Percentiles rank a stretch among this genome's conserved stretches.
Evolutionary conservation across 1,284 basidiomycete species (phyloP).

Genomic region (Heterobasidion parviporum): DNA sequence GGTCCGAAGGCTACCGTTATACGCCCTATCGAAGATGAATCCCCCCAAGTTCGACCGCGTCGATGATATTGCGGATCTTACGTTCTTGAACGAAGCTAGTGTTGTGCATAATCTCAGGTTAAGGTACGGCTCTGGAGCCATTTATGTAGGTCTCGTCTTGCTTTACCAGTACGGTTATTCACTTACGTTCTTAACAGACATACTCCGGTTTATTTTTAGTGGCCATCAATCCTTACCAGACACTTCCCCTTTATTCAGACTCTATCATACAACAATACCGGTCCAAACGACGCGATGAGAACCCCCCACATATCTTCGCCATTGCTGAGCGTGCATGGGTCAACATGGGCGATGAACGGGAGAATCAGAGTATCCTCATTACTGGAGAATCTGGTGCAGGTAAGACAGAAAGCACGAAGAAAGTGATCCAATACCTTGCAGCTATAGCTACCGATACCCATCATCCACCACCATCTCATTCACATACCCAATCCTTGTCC

Average conservation of each 20-base stretch:
- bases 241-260: slow-evolving; percentile 89
- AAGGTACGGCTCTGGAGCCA: slow-evolving; percentile 87
- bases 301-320: slow-evolving; percentile 95
- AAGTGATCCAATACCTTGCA: slow-evolving; percentile 98
- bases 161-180: background rate
- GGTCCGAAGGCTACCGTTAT: slow-evolving; percentile 70
- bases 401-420: slow-evolving; percentile 99
- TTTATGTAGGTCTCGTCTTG: slow-evolving; percentile 69
- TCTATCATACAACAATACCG: slow-evolving; percentile 92
- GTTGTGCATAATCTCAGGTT: slow-evolving; percentile 95
- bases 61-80: slow-evolving; percentile 97
- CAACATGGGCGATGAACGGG: slow-evolving; percentile 95
- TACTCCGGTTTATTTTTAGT: slow-evolving; percentile 97
- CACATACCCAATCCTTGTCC: slow-evolving; percentile 45
- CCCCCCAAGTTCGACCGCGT: slow-evolving; percentile 98
- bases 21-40: slow-evolving; percentile 90
- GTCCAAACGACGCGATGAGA: slow-evolving; percentile 87
- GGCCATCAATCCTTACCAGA: slow-evolving; percentile 96
- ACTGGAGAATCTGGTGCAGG: slow-evolving; percentile 99
- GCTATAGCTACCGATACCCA: slow-evolving; percentile 88
- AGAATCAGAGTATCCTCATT: slow-evolving; percentile 97
- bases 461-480: slow-evolving; percentile 43
- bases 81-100: slow-evolving; percentile 96
- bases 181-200: slow-evolving; percentile 47
- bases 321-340: slow-evolving; percentile 98